Evolutionary conservation across 768 basidiomycete genomes (phyloP), one percentile per base, ranked within the genome.

Genomic region (Tricholoma saponaceum): DNA sequence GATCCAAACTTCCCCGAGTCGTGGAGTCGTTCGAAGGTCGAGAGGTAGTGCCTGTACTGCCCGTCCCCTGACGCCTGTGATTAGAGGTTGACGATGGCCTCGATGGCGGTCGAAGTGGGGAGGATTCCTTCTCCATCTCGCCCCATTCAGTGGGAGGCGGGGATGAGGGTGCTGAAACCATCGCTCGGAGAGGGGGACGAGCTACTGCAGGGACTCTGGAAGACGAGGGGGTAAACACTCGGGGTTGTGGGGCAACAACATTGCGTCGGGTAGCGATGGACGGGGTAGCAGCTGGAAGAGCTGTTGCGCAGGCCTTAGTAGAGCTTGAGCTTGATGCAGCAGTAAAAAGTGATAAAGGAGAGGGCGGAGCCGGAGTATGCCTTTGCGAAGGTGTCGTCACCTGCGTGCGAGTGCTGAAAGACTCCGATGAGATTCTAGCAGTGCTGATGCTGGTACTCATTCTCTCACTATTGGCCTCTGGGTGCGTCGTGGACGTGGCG

Each of bases 1-100:
- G n/a, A 28, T 65, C 64, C 5, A 63, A 58, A 20, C 60, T 60
- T 20, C 33, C 58, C 9, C 55, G 56, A 1, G 55, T 26, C 2
- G 55, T 50, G 10, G 55, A 56, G 25, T 55, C 54, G 4, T 49
- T 47, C 25, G 52, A 54, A 23, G 39, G 23, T 46, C 59, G 12
- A 51, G 61, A 23, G 1, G 39, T 14, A 1, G 56, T 41, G 14
- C n/a, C 30, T 20, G 43, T 23, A 10, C 30, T 22, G 12, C 22
- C 54, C 4, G 32, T 52, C 6, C 30, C 51, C 30, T 7, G 6
- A 5, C 51, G 51, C 7, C 20, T 33, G n/a, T 33, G 51, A 5
- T 2, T 16, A 23, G 43, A 47, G n/a, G 9, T 4, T 10, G 44
- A 47, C 16, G 46, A 30, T 3, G 44, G 44, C 26, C 41, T 47